Evolutionary conservation across 768 basidiomycete genomes (phyloP).

Genomic region (Gautieria morchelliformis): DNA sequence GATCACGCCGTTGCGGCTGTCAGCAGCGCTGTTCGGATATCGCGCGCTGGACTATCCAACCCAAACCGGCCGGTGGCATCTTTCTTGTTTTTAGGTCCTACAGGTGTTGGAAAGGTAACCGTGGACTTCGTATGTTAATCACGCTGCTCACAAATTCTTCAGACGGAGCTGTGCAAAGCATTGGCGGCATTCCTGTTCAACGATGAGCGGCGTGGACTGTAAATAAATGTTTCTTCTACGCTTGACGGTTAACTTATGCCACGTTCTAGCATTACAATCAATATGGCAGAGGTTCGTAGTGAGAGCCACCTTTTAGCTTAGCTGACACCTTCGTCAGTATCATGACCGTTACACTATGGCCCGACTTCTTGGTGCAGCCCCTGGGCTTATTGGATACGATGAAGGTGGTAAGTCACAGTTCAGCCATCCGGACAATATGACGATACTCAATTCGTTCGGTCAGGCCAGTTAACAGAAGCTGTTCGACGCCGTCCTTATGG

Average conservation of each 20-base stretch:
- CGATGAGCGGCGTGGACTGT: slow-evolving; percentile 81
- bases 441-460: background rate
- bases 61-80: slow-evolving; percentile 86
- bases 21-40: slow-evolving; percentile 86
- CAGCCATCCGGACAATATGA: background rate
- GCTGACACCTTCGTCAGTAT: slow-evolving; percentile 38
- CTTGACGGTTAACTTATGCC: background rate
- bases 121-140: background rate
- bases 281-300: slow-evolving; percentile 69
- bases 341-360: slow-evolving; percentile 90
- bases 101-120: slow-evolving; percentile 73
- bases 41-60: slow-evolving; percentile 82
- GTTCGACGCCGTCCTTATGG: slow-evolving; percentile 53
- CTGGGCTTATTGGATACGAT: slow-evolving; percentile 79
- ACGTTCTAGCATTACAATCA: slow-evolving; percentile 65
- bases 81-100: slow-evolving; percentile 85
- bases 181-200: slow-evolving; percentile 85
- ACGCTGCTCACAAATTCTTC: slow-evolving; percentile 8
- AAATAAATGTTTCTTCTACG: slow-evolving; percentile 19
- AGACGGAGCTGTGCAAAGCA: slow-evolving; percentile 87
- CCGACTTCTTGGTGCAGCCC: slow-evolving; percentile 83
- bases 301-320: background rate
- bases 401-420: slow-evolving; percentile 44
- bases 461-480: slow-evolving; percentile 57
- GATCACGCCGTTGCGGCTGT: slow-evolving; percentile 80